These are phyloP conservation scores for Tolypocladium sp. DNA, from an alignment of 2,329 filamentous ascomycete genomes.

Conservation along the genomic window DNA sequence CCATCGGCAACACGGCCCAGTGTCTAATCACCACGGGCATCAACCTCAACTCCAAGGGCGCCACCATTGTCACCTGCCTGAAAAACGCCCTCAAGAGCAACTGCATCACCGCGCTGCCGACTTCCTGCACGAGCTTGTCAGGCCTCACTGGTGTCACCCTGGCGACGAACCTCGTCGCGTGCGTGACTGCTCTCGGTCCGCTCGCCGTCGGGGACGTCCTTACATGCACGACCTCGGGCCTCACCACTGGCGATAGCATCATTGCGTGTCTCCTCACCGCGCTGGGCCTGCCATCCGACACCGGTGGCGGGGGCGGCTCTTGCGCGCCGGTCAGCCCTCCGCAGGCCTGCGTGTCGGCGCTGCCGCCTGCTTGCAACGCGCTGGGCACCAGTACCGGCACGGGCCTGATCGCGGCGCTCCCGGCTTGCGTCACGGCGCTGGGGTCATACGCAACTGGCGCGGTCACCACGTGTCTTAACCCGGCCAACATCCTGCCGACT, in stretches of 20 bases:
- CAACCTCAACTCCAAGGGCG: neutral
- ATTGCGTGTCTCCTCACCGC: neutral
- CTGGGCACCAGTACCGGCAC: no score
- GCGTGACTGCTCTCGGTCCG: slow-evolving; percentile 4
- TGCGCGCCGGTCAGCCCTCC: no score
- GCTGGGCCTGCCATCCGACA: neutral
- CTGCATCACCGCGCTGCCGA: slow-evolving; percentile 6
- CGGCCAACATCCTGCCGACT: no score
- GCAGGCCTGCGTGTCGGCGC: no score
- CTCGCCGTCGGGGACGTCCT: neutral
- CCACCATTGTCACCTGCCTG: slow-evolving; percentile 3
- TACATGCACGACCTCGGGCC: neutral
- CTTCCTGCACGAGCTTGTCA: slow-evolving; percentile 2
- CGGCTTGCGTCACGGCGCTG: no score
- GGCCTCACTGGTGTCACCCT: neutral
- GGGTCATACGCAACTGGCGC: no score
- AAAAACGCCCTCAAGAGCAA: neutral
- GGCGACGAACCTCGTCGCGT: neutral
- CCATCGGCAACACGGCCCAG: neutral
- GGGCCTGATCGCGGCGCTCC: no score
- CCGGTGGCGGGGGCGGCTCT: no score
- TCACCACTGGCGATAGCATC: neutral
- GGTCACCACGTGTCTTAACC: no score
- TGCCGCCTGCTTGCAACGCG: no score
- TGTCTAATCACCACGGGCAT: slow-evolving; percentile 1